Evolutionary conservation across 108 stramenopile species (phyloP).

Genomic region (Cyclotella choctawhatcheeana): DNA sequence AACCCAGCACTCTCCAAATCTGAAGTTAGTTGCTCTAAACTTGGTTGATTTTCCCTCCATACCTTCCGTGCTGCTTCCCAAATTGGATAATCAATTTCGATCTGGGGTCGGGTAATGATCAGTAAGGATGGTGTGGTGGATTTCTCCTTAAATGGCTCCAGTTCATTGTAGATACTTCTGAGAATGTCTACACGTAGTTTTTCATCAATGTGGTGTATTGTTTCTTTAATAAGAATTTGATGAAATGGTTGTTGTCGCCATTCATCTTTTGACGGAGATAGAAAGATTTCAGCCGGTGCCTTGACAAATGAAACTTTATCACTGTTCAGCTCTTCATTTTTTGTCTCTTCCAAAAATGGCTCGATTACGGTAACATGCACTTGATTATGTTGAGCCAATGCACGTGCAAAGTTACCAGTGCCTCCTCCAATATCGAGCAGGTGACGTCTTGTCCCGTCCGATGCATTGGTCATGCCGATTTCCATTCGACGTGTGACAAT

Average conservation of each 20-base stretch:
- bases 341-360: conserved; percentile 55
- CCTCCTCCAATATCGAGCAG: conserved; percentile 74
- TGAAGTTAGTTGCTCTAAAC: conserved; percentile 26
- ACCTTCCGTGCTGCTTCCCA: conserved; percentile 63
- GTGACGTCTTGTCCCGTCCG: conserved; percentile 4
- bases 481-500: conserved; percentile 29
- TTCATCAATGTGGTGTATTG: conserved; percentile 12
- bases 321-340: neutral
- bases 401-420: conserved; percentile 72
- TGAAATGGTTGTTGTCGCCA: conserved; percentile 9
- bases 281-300: conserved; percentile 59
- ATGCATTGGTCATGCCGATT: neutral
- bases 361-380: conserved; percentile 61
- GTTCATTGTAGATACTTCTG: conserved; percentile 17
- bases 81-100: conserved; percentile 76
- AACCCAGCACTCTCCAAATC: conserved; percentile 66
- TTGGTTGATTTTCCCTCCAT: conserved; percentile 70
- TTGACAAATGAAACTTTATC: conserved; percentile 53
- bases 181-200: conserved; percentile 9
- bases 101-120: conserved; percentile 67
- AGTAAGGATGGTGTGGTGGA: conserved; percentile 36
- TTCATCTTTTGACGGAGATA: neutral
- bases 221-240: conserved; percentile 16
- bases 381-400: conserved; percentile 1
- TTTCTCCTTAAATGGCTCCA: neutral